Evolutionary conservation across 148 eudicot species (phyloP).

Genomic region (Linanthus parryae): DNA sequence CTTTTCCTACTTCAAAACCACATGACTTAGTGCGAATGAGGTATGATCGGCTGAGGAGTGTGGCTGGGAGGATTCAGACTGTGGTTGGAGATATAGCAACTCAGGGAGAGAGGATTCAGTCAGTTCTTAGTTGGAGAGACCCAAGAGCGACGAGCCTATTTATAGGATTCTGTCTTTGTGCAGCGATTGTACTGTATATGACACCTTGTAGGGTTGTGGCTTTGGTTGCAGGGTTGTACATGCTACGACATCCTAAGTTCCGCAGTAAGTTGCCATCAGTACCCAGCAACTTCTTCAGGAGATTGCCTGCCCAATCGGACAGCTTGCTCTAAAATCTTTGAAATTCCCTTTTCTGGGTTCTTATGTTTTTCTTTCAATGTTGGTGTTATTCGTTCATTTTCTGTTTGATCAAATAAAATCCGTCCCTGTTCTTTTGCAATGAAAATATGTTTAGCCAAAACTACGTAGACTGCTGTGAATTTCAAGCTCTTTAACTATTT

Average conservation of each 20-base stretch:
- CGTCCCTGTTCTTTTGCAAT: too few relatives aligned
- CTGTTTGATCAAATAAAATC: not conserved
- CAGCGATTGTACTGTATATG: constrained; percentile 14
- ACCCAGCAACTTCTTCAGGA: constrained; percentile 13
- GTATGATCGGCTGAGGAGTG: constrained; percentile 19
- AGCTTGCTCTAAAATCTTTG: constrained; percentile 7
- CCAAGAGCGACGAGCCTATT: constrained; percentile 20
- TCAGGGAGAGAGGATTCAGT: constrained; percentile 20
- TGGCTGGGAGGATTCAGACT: constrained; percentile 22
- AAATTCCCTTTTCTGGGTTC: too few relatives aligned
- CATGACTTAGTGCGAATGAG: constrained; percentile 17
- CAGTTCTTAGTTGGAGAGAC: constrained; percentile 25
- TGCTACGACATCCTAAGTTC: constrained; percentile 12
- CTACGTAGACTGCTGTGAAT: too few relatives aligned
- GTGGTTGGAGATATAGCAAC: constrained; percentile 12
- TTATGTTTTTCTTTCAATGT: too few relatives aligned
- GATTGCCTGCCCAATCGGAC: constrained; percentile 9
- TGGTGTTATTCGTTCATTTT: not conserved
- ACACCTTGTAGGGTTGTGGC: constrained; percentile 14
- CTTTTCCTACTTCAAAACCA: constrained; percentile 8
- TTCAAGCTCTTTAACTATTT: too few relatives aligned
- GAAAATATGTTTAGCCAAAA: too few relatives aligned
- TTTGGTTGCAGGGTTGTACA: constrained; percentile 7
- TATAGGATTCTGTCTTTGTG: constrained; percentile 14
- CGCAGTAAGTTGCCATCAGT: constrained; percentile 14